Conservation (phyloP, 1,139 yeast species). For the Candida sanyaensis region DNA sequence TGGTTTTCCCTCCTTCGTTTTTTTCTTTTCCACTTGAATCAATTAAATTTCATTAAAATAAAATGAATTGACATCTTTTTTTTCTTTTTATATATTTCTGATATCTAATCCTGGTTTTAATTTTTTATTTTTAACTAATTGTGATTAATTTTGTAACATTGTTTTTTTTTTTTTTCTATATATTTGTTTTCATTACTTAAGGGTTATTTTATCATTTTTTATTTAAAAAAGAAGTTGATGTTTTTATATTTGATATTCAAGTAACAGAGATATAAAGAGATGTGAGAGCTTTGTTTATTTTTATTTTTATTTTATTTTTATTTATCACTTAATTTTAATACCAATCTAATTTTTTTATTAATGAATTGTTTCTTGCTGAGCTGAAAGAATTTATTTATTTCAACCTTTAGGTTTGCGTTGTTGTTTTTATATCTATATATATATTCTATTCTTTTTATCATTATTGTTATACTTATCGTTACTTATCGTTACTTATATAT, state of each 20-base stretch:
- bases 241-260: neutral
- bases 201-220: neutral
- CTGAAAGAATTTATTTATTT: neutral
- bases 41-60: neutral
- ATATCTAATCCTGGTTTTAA: neutral
- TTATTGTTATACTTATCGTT: neutral
- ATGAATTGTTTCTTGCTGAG: constrained; percentile 1
- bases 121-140: neutral
- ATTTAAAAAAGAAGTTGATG: neutral
- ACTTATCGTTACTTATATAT: neutral
- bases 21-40: neutral
- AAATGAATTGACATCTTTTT: no score
- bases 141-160: neutral
- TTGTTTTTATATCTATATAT: no score
- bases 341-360: neutral
- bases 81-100: no score
- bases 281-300: no score
- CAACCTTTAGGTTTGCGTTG: constrained; percentile 1
- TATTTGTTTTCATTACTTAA: neutral
- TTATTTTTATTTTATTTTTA: neutral
- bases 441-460: neutral
- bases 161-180: neutral
- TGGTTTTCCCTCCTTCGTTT: no score
- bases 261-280: no score
- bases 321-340: neutral